phyloP scores from a whole-genome alignment of 2,329 filamentous ascomycete species.

The Nigrospora sphaerica region DNA sequence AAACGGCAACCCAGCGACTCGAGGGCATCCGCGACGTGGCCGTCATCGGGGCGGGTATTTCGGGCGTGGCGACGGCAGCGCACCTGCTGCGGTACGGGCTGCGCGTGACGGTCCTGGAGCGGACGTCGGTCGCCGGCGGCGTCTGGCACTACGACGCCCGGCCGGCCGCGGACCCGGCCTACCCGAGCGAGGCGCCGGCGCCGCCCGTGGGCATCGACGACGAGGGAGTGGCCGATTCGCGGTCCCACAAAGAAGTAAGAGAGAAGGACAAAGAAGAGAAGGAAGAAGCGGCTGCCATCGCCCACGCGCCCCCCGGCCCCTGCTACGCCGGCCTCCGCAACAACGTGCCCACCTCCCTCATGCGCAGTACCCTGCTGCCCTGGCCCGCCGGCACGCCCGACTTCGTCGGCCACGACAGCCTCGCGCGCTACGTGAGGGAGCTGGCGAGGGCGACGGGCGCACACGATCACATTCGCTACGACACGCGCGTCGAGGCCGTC shows the following conservation, averaged over 20 bases:
- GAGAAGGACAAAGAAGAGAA: slow-evolving; percentile 11
- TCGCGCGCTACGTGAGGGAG: slow-evolving; percentile 56
- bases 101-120: slow-evolving; percentile 56
- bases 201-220: slow-evolving; percentile 5
- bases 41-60: slow-evolving; percentile 58
- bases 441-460: slow-evolving; percentile 45
- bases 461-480: slow-evolving; percentile 40
- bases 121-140: slow-evolving; percentile 51
- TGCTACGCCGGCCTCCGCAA: slow-evolving; percentile 56
- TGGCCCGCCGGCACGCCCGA: slow-evolving; percentile 56
- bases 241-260: too few species aligned
- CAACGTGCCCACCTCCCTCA: slow-evolving; percentile 61
- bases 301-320: slow-evolving; percentile 44
- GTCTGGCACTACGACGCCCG: slow-evolving; percentile 59
- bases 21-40: slow-evolving; percentile 34
- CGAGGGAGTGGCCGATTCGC: too few species aligned
- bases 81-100: slow-evolving; percentile 53
- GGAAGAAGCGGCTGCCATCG: slow-evolving; percentile 22
- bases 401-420: slow-evolving; percentile 47
- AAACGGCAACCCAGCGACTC: not conserved
- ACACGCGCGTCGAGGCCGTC: slow-evolving; percentile 50
- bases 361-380: slow-evolving; percentile 31
- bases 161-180: slow-evolving; percentile 29
- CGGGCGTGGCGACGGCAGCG: slow-evolving; percentile 56
- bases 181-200: slow-evolving; percentile 17